A percentile compares a stretch with the other conserved stretches of the same genome.
phyloP scores from a whole-genome alignment of 352 stramenopile genomes.

The Phytopythium kandeliae region DNA sequence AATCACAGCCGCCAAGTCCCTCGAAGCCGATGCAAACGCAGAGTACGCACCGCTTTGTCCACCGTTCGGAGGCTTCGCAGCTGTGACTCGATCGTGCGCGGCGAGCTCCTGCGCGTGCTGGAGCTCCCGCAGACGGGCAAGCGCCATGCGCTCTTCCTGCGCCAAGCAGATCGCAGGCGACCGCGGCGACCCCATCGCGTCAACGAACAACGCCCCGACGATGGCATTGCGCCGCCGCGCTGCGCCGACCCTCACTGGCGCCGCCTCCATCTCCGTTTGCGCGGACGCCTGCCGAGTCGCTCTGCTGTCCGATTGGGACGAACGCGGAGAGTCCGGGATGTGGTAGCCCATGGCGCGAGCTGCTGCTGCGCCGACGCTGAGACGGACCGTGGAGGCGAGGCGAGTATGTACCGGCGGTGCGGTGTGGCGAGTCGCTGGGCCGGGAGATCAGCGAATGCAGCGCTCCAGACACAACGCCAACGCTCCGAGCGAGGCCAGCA shows the following conservation, averaged over 20 bases:
- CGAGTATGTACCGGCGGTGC: background rate
- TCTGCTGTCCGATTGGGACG: background rate
- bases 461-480: too few species aligned
- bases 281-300: background rate
- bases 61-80: background rate
- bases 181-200: conserved; percentile 32
- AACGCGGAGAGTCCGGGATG: conserved; percentile 49
- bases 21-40: background rate
- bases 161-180: conserved; percentile 34
- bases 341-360: conserved; percentile 50
- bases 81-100: background rate
- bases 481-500: background rate
- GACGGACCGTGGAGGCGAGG: background rate
- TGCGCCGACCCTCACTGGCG: background rate
- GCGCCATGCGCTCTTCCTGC: conserved; percentile 20
- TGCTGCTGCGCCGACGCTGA: background rate
- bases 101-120: conserved; percentile 11
- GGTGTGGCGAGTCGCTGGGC: conserved; percentile 1
- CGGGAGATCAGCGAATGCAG: background rate
- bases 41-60: background rate
- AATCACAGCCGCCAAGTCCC: too few species aligned
- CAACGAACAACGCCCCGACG: conserved; percentile 32
- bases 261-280: background rate
- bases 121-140: conserved; percentile 28
- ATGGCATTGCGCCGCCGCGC: conserved; percentile 54